These are phyloP conservation scores for Pontederia crassipes DNA, from an alignment of 176 grass and related monocot genomes.

Conservation along the genomic window DNA sequence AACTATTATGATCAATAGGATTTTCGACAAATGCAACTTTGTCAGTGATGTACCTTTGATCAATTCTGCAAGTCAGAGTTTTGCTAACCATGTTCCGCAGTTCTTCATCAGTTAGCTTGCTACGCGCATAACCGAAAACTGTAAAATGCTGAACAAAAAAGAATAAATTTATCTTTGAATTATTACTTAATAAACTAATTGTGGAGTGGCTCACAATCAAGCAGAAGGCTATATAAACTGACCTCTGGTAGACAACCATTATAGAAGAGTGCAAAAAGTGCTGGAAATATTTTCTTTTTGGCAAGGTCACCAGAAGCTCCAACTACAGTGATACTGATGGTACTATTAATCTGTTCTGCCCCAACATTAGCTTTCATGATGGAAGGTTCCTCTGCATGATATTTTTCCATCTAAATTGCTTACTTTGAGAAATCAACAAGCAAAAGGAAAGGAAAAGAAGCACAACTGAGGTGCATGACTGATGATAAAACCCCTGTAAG, in stretches of 20 bases:
- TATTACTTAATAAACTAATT: not conserved
- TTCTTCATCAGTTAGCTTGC: constrained; percentile 74
- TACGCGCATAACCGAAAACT: constrained; percentile 86
- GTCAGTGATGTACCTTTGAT: constrained; percentile 39
- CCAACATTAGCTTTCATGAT: constrained; percentile 17
- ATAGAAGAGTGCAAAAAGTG: constrained; percentile 79
- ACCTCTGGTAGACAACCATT: constrained; percentile 76
- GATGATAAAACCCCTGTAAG: too few species aligned
- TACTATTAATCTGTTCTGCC: constrained; percentile 30
- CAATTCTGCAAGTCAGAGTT: constrained; percentile 82
- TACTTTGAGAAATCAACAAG: not conserved
- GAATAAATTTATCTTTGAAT: constrained; percentile 3
- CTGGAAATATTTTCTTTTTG: constrained; percentile 89
- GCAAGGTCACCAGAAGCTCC: constrained; percentile 87
- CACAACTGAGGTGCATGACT: not conserved
- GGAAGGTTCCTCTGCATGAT: constrained; percentile 28
- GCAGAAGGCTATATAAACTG: constrained; percentile 4
- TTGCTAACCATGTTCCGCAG: constrained; percentile 68
- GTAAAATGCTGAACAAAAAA: constrained; percentile 77
- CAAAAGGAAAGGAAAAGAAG: not conserved
- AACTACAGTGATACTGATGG: constrained; percentile 70
- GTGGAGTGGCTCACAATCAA: too few species aligned
- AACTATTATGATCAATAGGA: too few species aligned
- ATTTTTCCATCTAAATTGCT: not conserved
- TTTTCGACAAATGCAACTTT: too few species aligned